Percentiles rank a stretch among this genome's conserved stretches.
phyloP scores from a whole-genome alignment of 352 stramenopile genomes.

The Phytophthora sojae region DNA sequence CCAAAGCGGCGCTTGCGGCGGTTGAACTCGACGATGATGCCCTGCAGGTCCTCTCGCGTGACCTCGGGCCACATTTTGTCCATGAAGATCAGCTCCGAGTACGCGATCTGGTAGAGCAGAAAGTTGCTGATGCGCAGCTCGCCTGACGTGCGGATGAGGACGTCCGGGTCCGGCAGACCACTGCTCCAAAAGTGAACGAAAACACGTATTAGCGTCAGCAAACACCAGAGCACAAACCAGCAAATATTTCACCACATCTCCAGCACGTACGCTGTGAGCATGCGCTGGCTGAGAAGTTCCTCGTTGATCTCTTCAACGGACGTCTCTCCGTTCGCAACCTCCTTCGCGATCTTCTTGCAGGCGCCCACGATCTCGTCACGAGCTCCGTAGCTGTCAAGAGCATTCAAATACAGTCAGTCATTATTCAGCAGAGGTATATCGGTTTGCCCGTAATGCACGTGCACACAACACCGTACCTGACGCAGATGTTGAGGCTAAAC shows the following conservation, averaged over 20 bases:
- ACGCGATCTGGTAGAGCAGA: conserved; percentile 95
- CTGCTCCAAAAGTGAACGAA: conserved; percentile 50
- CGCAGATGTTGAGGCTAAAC: conserved; percentile 88
- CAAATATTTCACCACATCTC: not conserved
- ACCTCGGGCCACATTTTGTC: conserved; percentile 97
- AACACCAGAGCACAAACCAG: not conserved
- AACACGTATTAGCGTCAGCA: not conserved
- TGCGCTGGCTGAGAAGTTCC: conserved; percentile 65
- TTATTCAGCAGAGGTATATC: not conserved
- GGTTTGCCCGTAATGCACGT: not conserved
- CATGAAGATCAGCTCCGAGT: conserved; percentile 96
- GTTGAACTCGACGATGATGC: conserved; percentile 87
- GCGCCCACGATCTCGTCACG: conserved; percentile 96
- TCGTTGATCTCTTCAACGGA: conserved; percentile 83
- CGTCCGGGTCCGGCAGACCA: conserved; percentile 90
- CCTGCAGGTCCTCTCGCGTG: conserved; percentile 79
- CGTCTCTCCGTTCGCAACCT: conserved; percentile 78
- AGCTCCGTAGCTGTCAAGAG: conserved; percentile 92
- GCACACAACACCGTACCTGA: conserved; percentile 50
- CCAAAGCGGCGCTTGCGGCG: conserved; percentile 90
- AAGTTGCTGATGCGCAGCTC: conserved; percentile 97
- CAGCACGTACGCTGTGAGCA: conserved; percentile 83
- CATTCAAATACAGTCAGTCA: not conserved
- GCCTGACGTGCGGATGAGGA: conserved; percentile 96
- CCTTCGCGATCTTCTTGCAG: conserved; percentile 87